Base-by-base conservation (phyloP, 2,329 filamentous ascomycete species). In the Dactylella cylindrospora region DNA sequence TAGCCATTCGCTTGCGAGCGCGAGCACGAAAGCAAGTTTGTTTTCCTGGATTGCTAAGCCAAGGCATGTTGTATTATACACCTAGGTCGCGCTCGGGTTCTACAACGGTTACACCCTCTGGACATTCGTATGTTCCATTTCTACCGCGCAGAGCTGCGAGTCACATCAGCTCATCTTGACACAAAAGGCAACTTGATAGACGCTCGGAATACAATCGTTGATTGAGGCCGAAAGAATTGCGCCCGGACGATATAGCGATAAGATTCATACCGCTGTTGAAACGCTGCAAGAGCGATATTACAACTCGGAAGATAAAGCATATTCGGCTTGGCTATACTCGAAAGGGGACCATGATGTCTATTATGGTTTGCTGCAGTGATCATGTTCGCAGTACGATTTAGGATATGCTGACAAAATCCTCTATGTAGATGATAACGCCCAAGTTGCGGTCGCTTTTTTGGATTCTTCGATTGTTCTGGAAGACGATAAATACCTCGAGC, bases 21-120 rank as follows among this genome's bases (percentile, higher is more conserved):
- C 32, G n/a, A 15, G 12, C 17, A 5, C n/a, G 17, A 6, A 6
- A 13, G 17, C 17, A n/a, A 33, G 5, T 33, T 33, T 12, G 10
- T 23, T 13, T 38, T 3, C 17, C 13, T 38, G 5, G 33, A n/a
- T n/a, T n/a, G n/a, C n/a, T n/a, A n/a, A n/a, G n/a, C n/a, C n/a
- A n/a, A n/a, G n/a, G n/a, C n/a, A n/a, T 35, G 8, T 49, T 29
- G 13, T 46, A 22, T 29, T n/a, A n/a, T n/a, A n/a, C n/a, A n/a
- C n/a, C 36, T 32, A 62, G 57, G 57, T 62, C 19, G 13, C 31
- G 15, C 36, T 62, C 23, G 57, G 57, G 5, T 49, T 52, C 31
- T 62, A 62, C 26, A 62, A 62, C 31, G 57, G 57, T 20, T 62
- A 62, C 28, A 62, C 57, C 12, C 49, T 62, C 9, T 62, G 57